A percentile compares a stretch with the other conserved stretches of the same genome.
Conservation (phyloP, 1,284 basidiomycete genomes). For the Vanrija sp. region DNA sequence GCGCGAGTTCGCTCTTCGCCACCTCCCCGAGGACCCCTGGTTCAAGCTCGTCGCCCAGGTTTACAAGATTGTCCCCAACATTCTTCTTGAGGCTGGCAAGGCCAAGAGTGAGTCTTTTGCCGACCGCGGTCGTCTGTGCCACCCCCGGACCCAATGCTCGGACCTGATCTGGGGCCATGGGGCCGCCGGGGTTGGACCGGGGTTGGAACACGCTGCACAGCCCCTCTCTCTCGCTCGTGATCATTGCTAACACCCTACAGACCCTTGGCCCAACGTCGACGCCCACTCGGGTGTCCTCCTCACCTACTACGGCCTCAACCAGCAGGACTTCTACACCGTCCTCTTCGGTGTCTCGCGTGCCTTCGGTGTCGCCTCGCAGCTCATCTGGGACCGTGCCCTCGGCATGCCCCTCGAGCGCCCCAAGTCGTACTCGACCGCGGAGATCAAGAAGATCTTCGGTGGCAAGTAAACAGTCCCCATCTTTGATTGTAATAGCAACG, state of each 20-base stretch:
- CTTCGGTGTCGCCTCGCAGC: constrained; percentile 81
- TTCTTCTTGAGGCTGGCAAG: constrained; percentile 90
- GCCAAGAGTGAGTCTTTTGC: constrained; percentile 61
- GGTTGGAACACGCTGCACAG: too few relatives aligned
- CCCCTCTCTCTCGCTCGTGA: background rate
- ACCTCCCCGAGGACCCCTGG: constrained; percentile 76
- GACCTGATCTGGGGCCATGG: background rate
- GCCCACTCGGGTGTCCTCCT: constrained; percentile 94
- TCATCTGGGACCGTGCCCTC: constrained; percentile 93
- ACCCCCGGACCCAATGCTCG: too few relatives aligned
- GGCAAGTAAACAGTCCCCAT: constrained; percentile 22
- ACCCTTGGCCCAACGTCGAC: constrained; percentile 76
- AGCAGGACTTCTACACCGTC: constrained; percentile 94
- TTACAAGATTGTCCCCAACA: constrained; percentile 87
- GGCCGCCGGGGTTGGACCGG: too few relatives aligned
- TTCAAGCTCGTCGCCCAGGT: constrained; percentile 93
- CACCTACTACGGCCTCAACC: constrained; percentile 68
- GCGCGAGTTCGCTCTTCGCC: constrained; percentile 87
- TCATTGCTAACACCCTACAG: constrained; percentile 11
- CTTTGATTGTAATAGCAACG: too few relatives aligned
- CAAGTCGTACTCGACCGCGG: constrained; percentile 52
- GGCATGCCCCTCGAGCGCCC: constrained; percentile 57
- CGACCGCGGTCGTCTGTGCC: too few relatives aligned
- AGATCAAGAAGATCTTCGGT: constrained; percentile 49
- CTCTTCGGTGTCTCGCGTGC: constrained; percentile 95